A percentile compares a stretch with the other conserved stretches of the same genome.
phyloP scores from a whole-genome alignment of 768 basidiomycete genomes.

The Podaxis carcinomalis region DNA sequence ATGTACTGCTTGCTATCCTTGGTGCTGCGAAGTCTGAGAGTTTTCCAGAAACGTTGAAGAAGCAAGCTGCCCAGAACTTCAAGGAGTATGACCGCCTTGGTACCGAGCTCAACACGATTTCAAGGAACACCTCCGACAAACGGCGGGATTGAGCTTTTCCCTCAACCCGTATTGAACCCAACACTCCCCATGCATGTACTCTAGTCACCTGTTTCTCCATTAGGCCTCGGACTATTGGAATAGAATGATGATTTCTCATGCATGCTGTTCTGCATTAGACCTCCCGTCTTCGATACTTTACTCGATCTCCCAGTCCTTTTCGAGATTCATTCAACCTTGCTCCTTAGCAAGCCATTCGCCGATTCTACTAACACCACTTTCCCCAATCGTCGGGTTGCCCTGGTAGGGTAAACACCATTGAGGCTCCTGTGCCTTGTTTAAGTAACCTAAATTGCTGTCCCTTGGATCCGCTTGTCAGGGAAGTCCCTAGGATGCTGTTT shows the following conservation, averaged over 20 bases:
- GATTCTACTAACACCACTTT: not conserved
- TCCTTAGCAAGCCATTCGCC: no score
- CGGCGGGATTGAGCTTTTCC: slow-evolving; percentile 47
- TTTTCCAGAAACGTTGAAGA: slow-evolving; percentile 66
- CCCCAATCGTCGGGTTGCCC: not conserved
- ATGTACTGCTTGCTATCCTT: slow-evolving; percentile 14
- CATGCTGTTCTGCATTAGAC: not conserved
- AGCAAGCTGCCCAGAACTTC: slow-evolving; percentile 75
- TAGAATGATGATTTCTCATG: not conserved
- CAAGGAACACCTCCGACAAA: slow-evolving; percentile 55
- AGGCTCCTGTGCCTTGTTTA: not conserved
- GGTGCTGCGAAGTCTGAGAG: not conserved
- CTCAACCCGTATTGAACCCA: not conserved
- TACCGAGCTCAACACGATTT: slow-evolving; percentile 68
- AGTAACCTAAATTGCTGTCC: not conserved
- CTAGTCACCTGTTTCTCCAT: not conserved
- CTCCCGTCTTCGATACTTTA: not conserved
- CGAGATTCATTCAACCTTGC: no score
- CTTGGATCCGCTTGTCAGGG: no score
- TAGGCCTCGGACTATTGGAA: not conserved
- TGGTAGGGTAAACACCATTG: not conserved
- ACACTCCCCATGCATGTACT: not conserved
- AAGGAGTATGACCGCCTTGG: slow-evolving; percentile 81
- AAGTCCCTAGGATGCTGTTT: not conserved
- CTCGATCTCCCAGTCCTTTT: no score